Evolutionary conservation across 305 asterid genomes (phyloP), one percentile per base, ranked within the genome.

Genomic region (Solanum chacoense): DNA sequence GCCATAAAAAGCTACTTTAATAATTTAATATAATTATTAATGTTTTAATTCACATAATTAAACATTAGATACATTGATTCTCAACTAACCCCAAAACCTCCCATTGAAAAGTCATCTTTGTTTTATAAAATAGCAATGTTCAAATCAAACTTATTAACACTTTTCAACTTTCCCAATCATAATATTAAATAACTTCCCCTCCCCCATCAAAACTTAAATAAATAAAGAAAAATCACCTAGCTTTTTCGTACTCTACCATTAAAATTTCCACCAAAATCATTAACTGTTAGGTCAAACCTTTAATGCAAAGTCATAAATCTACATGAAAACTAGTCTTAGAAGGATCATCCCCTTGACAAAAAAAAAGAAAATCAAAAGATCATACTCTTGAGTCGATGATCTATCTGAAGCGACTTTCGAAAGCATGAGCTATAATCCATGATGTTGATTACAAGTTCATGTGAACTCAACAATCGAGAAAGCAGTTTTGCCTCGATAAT

Each of bases 311-410:
- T 76, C 45, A 75, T 75, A 6, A 4, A 76, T 35, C 22, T 35
- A 34, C 11, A n/a, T 77, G 26, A n/a, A 45, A 36, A 38, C 20
- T 36, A 77, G 7, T 36, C 20, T 24, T 4, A n/a, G 14, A 69
- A 24, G 1, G 7, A 67, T 24, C 1, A 24, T 22, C 11, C 69
- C 26, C 0, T 22, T 5, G 1, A 50, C 20, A 5, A 18, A 59
- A 8, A 8, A 59, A 20, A 18, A 10, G 2, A 65, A 1, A 4
- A 1, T 4, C 0, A 1, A 65, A 65, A 22, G 4, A n/a, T 10
- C 29, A 2, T 59, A 59, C 26, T 22, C 0, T 59, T 20, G 5
- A 59, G 26, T 59, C 1, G 11, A 59, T 59, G 69, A 22, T 59
- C 0, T 20, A 59, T 65, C 7, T 10, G 13, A 24, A 65, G 8